Evolutionary conservation across 1,284 basidiomycete species (phyloP), one percentile per base, ranked within the genome.

Genomic region (Rhodotorula mucilaginosa): DNA sequence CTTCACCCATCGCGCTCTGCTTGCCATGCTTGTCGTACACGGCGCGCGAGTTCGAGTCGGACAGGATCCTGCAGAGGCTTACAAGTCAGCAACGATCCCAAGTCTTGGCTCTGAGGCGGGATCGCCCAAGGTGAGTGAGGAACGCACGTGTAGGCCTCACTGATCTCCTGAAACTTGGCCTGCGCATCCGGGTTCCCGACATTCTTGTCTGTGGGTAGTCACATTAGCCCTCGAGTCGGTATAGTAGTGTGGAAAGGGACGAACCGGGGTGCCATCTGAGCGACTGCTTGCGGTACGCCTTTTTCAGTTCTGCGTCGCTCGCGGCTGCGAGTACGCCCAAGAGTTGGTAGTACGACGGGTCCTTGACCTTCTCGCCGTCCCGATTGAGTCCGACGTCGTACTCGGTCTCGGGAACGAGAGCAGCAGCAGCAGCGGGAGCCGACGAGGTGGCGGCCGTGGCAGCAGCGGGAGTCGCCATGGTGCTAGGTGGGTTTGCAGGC

Each of bases 271-370:
- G 78, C 70, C 93, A 93, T 86, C 92, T 91, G 86, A 98, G 95
- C 31, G 96, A 95, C 74, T 91, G 89, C 82, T 92, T 97, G 75
- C 96, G 86, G 82, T 98, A 98, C 2, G 92, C 93, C 85, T 98
- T 99, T 77, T 73, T 73, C 58, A 76, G 59, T 26, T 54, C 51
- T 1, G 63, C 70, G 6, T 74, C 73, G 15, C 65, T 61, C 5
- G 64, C 68, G 39, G 71, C 54, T 8, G 58, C 73, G 29, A 47
- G 56, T 19, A 76, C 49, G 47, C 67, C 70, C 19, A 75, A 58
- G 16, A 75, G 58, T 29, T 58, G 59, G 29, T 72, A 72, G 58
- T 63, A 68, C 15, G 51, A 57, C 1, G 60, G 60, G 44, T 72
- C 70, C 48, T 72, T 72, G 61, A 65, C 49, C n/a, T 18, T 47